Evolutionary conservation across 1,284 basidiomycete species (phyloP).

Genomic region (Ganoderma multipileum): DNA sequence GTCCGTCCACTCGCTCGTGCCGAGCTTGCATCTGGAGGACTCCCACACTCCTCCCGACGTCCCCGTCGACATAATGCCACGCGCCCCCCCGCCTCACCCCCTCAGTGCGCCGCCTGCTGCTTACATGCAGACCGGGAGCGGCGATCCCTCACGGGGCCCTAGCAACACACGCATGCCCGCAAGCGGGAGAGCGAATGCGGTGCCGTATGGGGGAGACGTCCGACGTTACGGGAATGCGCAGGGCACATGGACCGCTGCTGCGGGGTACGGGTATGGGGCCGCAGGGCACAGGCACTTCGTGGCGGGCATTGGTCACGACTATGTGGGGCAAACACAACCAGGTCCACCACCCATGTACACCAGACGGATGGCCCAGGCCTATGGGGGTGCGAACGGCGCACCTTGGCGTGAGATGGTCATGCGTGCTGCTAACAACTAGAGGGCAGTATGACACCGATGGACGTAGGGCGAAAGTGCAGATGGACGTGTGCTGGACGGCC

Average conservation of each 20-base stretch:
- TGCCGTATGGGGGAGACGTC: slow-evolving; percentile 30
- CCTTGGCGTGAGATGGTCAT: slow-evolving; percentile 30
- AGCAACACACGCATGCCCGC: slow-evolving; percentile 29
- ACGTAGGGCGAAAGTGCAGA: not conserved
- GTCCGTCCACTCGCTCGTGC: slow-evolving; percentile 39
- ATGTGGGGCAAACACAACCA: not conserved
- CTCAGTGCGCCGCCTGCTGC: slow-evolving; percentile 20
- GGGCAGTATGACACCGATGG: not conserved
- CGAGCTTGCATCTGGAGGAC: slow-evolving; percentile 37
- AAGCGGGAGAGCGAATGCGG: not conserved
- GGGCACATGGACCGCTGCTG: slow-evolving; percentile 15
- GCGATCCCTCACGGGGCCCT: slow-evolving; percentile 31
- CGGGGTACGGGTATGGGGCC: not conserved
- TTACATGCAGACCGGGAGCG: slow-evolving; percentile 27
- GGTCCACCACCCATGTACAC: not conserved
- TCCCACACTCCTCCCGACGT: slow-evolving; percentile 11
- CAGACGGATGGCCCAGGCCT: slow-evolving; percentile 10
- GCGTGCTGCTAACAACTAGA: slow-evolving; percentile 20
- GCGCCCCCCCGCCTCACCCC: not conserved
- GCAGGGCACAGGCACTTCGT: not conserved
- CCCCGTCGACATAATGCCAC: not conserved
- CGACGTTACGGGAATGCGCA: slow-evolving; percentile 34
- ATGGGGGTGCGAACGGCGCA: slow-evolving; percentile 11
- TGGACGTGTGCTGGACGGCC: not conserved
- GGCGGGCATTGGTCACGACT: not conserved